Conservation (phyloP, 148 eudicot genomes). For the Persicaria tinctoria region DNA sequence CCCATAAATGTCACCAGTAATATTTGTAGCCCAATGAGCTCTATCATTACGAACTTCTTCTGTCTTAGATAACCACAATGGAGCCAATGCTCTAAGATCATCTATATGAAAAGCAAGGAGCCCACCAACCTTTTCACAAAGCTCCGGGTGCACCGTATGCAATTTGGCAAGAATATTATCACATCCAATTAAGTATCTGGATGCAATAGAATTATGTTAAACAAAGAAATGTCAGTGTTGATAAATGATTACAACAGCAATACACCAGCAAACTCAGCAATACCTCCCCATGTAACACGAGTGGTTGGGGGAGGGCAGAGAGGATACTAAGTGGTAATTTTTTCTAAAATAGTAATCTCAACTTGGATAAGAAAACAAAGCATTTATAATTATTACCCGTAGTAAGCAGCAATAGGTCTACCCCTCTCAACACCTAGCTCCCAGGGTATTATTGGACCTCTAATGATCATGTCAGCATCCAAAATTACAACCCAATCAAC, state of each 20-base stretch:
- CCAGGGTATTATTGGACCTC: constrained; percentile 96
- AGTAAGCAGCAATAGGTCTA: constrained; percentile 84
- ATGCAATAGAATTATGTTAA: no score
- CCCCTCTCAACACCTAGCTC: constrained; percentile 92
- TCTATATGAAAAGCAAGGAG: constrained; percentile 90
- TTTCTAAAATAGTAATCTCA: background rate
- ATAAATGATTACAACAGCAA: no score
- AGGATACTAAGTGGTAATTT: background rate
- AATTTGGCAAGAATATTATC: constrained; percentile 84
- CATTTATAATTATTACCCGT: constrained; percentile 45
- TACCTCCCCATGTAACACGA: no score
- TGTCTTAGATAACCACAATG: constrained; percentile 89
- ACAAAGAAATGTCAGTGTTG: no score
- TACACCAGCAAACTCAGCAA: no score
- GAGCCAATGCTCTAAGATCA: constrained; percentile 89
- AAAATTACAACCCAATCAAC: constrained; percentile 95
- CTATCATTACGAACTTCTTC: constrained; percentile 91
- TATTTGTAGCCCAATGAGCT: constrained; percentile 89
- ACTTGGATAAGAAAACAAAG: background rate
- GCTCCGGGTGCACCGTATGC: constrained; percentile 82
- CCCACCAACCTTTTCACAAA: constrained; percentile 96
- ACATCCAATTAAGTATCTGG: constrained; percentile 90
- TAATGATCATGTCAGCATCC: constrained; percentile 88
- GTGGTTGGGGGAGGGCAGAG: no score
- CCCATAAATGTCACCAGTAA: constrained; percentile 86